Conservation (phyloP, 2,329 filamentous ascomycete genomes). For the Apiospora koreana region DNA sequence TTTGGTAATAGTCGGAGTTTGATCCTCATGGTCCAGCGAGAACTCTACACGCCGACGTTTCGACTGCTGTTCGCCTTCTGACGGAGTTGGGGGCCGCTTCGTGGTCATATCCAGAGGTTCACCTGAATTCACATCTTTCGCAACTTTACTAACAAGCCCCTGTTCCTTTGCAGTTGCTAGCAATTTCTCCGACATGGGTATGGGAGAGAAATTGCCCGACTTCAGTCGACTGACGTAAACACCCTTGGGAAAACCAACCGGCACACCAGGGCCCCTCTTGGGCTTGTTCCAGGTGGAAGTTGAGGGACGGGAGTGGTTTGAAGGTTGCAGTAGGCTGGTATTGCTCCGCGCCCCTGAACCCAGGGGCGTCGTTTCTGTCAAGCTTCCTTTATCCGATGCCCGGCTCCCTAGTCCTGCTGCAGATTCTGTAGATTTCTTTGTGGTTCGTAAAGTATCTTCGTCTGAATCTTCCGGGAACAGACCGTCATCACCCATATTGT, state of each 20-base stretch:
- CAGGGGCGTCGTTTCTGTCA: neutral
- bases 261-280: neutral
- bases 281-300: neutral
- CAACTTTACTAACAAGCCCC: constrained; percentile 37
- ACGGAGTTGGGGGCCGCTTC: constrained; percentile 25
- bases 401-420: neutral
- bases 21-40: constrained; percentile 13
- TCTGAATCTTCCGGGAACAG: constrained; percentile 55
- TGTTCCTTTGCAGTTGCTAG: constrained; percentile 42
- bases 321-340: neutral
- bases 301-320: neutral
- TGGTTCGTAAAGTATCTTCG: constrained; percentile 39
- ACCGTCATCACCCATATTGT: constrained; percentile 48
- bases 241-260: constrained; percentile 32
- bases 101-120: constrained; percentile 13
- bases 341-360: neutral
- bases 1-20: neutral
- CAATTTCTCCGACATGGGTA: constrained; percentile 41
- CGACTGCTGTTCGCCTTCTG: constrained; percentile 17
- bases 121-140: constrained; percentile 21
- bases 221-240: constrained; percentile 45
- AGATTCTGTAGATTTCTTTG: neutral
- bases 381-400: neutral
- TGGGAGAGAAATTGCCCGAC: constrained; percentile 35
- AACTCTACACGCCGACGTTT: constrained; percentile 33